Conservation (phyloP, 2,329 filamentous ascomycete genomes). For the Colletotrichum musae region DNA sequence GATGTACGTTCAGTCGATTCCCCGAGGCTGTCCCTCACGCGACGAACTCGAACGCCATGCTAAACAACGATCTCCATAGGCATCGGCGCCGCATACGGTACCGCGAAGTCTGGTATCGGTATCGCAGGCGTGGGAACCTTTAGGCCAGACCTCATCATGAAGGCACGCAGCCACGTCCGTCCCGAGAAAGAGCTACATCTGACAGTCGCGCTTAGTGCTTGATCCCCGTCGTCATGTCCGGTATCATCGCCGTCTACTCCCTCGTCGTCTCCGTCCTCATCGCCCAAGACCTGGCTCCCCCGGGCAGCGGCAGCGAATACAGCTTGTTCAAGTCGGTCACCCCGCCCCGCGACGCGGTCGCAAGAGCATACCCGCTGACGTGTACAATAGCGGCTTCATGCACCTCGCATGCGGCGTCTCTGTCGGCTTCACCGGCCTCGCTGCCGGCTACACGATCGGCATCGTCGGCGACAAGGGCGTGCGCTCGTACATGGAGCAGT, state of each 20-base stretch:
- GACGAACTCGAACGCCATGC: constrained; percentile 27
- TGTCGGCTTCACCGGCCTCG: constrained; percentile 92
- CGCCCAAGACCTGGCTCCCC: constrained; percentile 87
- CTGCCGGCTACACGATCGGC: constrained; percentile 96
- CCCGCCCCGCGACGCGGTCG: not conserved
- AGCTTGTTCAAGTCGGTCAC: constrained; percentile 83
- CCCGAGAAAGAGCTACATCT: constrained; percentile 1
- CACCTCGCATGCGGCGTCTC: constrained; percentile 92
- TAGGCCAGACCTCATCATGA: constrained; percentile 91
- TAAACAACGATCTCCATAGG: constrained; percentile 52
- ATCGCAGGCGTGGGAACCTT: constrained; percentile 90
- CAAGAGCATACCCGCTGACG: constrained; percentile 40
- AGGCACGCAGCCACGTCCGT: constrained; percentile 66
- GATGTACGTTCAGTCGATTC: constrained; percentile 68
- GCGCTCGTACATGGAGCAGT: constrained; percentile 95
- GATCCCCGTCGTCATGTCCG: constrained; percentile 96
- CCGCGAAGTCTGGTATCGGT: constrained; percentile 89
- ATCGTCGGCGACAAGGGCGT: constrained; percentile 96
- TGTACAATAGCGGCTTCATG: constrained; percentile 80
- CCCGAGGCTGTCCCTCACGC: constrained; percentile 49
- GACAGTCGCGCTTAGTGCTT: constrained; percentile 70
- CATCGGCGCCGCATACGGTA: constrained; percentile 86
- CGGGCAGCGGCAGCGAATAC: constrained; percentile 73
- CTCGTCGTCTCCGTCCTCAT: constrained; percentile 98
- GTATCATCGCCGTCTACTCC: constrained; percentile 98